Percentiles rank a stretch among this genome's conserved stretches.
phyloP scores from a whole-genome alignment of 305 asterid species.

The Solanum hybrid region DNA sequence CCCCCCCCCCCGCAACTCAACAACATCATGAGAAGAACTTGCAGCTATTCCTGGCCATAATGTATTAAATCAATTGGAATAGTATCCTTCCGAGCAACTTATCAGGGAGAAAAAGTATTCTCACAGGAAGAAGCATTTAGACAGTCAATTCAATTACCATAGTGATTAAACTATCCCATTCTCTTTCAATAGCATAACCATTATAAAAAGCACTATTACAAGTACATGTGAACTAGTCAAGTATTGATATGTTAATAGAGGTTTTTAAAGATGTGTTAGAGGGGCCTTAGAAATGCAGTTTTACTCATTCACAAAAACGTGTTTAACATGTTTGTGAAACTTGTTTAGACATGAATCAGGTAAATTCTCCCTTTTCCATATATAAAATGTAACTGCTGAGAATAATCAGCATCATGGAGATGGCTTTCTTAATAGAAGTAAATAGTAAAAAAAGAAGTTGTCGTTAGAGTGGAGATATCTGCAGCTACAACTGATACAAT shows the following conservation, averaged over 20 bases:
- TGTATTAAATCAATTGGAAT: neutral
- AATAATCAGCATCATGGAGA: neutral
- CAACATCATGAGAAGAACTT: neutral
- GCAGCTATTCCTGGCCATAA: neutral
- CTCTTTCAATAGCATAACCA: neutral
- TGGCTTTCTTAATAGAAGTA: neutral
- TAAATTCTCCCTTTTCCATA: neutral
- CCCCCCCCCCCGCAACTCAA: no score
- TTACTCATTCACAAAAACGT: neutral
- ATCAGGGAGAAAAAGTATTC: neutral
- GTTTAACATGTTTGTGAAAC: neutral
- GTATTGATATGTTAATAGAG: neutral
- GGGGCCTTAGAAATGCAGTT: neutral
- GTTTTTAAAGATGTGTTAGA: neutral
- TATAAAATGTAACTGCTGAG: neutral
- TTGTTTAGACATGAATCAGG: neutral
- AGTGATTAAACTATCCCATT: neutral
- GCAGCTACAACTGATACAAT: neutral
- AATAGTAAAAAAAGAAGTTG: neutral
- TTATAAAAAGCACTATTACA: neutral
- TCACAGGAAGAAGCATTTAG: neutral
- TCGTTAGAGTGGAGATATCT: neutral
- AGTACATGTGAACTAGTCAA: neutral
- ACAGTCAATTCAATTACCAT: neutral
- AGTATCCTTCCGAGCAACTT: neutral